phyloP scores from a whole-genome alignment of 1,139 yeast species.

The Candida sojae region DNA sequence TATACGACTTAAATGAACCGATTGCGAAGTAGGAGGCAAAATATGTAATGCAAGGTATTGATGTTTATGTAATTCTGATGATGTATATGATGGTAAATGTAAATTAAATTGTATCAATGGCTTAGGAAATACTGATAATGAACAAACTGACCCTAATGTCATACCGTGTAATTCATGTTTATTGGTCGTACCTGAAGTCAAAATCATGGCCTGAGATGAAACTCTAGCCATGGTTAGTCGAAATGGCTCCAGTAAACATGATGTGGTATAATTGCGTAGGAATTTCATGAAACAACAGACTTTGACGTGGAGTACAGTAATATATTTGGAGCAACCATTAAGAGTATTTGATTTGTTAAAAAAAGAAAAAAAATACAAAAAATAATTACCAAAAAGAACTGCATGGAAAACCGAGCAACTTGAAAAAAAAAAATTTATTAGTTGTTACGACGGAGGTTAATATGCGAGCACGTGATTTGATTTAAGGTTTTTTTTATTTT shows the following conservation, averaged over 20 bases:
- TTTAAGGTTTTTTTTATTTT: too few relatives aligned
- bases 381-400: too few relatives aligned
- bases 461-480: too few relatives aligned
- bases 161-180: conserved; percentile 57
- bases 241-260: conserved; percentile 17
- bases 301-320: not conserved
- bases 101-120: conserved; percentile 81
- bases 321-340: too few relatives aligned
- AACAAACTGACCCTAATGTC: conserved; percentile 80
- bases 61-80: conserved; percentile 57
- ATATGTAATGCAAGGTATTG: conserved; percentile 70
- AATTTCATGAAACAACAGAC: not conserved
- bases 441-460: too few relatives aligned
- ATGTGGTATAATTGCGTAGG: conserved; percentile 4
- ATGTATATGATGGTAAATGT: conserved; percentile 80
- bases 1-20: conserved; percentile 55
- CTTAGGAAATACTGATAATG: conserved; percentile 70
- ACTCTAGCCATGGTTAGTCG: conserved; percentile 41
- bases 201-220: conserved; percentile 47
- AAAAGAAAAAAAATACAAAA: not conserved
- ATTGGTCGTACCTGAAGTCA: conserved; percentile 21
- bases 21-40: conserved; percentile 55
- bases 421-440: too few relatives aligned
- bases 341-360: not conserved
- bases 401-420: too few relatives aligned